Percentiles rank a stretch among this genome's conserved stretches.
Evolutionary conservation across 2,329 filamentous ascomycete species (phyloP).

Genomic region (Fusarium tricinctum): DNA sequence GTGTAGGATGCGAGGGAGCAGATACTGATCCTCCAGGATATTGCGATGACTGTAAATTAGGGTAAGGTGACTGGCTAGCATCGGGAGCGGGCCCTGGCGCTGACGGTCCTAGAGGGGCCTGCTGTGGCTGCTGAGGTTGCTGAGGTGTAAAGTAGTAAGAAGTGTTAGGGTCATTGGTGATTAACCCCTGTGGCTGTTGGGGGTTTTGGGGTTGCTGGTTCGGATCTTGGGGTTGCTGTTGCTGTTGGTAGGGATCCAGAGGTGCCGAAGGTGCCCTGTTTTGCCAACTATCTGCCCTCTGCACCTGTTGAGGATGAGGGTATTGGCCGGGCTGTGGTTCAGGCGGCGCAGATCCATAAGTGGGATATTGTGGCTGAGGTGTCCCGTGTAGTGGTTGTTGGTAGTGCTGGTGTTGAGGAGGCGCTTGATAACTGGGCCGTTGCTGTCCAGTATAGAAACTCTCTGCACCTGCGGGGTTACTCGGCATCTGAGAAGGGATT

Average conservation of each 20-base stretch:
- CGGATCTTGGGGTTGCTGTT: slow-evolving; percentile 44
- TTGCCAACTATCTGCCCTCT: slow-evolving; percentile 68
- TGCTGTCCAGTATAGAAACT: slow-evolving; percentile 84
- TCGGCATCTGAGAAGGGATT: slow-evolving; percentile 68
- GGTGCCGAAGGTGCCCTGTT: slow-evolving; percentile 57
- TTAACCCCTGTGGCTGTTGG: slow-evolving; percentile 50
- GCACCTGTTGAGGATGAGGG: slow-evolving; percentile 60
- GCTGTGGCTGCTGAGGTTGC: slow-evolving; percentile 53
- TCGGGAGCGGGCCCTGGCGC: slow-evolving; percentile 59
- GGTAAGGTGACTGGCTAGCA: slow-evolving; percentile 65
- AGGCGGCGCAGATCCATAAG: slow-evolving; percentile 58
- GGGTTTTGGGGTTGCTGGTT: slow-evolving; percentile 50
- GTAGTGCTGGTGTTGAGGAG: slow-evolving; percentile 55
- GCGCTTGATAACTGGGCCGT: slow-evolving; percentile 65
- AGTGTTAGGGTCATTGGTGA: slow-evolving; percentile 64
- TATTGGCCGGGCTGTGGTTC: slow-evolving; percentile 61
- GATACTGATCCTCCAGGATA: slow-evolving; percentile 61
- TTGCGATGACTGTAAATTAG: slow-evolving; percentile 64
- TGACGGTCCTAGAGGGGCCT: slow-evolving; percentile 56
- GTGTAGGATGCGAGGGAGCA: slow-evolving; percentile 52
- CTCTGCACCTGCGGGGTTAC: slow-evolving; percentile 72
- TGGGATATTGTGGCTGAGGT: slow-evolving; percentile 57
- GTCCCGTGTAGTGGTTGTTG: slow-evolving; percentile 53
- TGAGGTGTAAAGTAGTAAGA: slow-evolving; percentile 70
- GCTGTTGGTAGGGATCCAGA: slow-evolving; percentile 52